Percentiles rank a stretch among this genome's conserved stretches.
Evolutionary conservation across 139 green algal species (phyloP).

Genomic region (Chlorella sorokiniana): DNA sequence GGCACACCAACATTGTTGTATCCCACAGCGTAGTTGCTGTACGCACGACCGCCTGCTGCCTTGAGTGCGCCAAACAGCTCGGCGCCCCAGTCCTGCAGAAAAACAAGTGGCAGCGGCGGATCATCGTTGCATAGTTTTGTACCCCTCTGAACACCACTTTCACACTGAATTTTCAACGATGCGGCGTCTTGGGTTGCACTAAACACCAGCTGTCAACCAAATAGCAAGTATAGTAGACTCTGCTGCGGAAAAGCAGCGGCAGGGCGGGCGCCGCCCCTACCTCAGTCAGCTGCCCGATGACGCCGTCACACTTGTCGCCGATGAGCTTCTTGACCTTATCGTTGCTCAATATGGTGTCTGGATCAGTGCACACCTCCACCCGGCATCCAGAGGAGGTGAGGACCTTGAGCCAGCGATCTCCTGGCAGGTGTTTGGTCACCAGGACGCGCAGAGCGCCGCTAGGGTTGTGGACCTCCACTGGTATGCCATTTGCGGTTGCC

Average conservation of each 20-base stretch:
- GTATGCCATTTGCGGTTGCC: slow-evolving; percentile 27
- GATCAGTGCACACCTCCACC: slow-evolving; percentile 68
- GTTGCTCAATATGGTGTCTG: slow-evolving; percentile 88
- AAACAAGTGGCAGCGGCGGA: no score
- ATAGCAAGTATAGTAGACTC: slow-evolving; percentile 4
- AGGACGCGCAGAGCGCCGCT: slow-evolving; percentile 84
- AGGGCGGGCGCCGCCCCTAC: slow-evolving; percentile 43
- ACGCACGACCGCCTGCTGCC: slow-evolving; percentile 83
- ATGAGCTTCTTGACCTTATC: slow-evolving; percentile 89
- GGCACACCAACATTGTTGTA: slow-evolving; percentile 98
- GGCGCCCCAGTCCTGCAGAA: slow-evolving; percentile 78
- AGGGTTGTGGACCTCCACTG: slow-evolving; percentile 82
- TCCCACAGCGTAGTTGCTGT: slow-evolving; percentile 97
- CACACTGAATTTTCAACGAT: no score
- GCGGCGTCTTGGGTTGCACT: no score
- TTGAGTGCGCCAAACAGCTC: slow-evolving; percentile 92
- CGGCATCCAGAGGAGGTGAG: slow-evolving; percentile 72
- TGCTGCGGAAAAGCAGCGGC: neutral
- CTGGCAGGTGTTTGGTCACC: slow-evolving; percentile 96
- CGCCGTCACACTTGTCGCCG: slow-evolving; percentile 88
- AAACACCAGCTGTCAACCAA: no score
- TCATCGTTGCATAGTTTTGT: no score
- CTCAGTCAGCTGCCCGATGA: slow-evolving; percentile 98
- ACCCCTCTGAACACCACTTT: no score
- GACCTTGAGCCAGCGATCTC: slow-evolving; percentile 88